phyloP scores from a whole-genome alignment of 2,329 filamentous ascomycete genomes.

The Pezizomycotina sp. region DNA sequence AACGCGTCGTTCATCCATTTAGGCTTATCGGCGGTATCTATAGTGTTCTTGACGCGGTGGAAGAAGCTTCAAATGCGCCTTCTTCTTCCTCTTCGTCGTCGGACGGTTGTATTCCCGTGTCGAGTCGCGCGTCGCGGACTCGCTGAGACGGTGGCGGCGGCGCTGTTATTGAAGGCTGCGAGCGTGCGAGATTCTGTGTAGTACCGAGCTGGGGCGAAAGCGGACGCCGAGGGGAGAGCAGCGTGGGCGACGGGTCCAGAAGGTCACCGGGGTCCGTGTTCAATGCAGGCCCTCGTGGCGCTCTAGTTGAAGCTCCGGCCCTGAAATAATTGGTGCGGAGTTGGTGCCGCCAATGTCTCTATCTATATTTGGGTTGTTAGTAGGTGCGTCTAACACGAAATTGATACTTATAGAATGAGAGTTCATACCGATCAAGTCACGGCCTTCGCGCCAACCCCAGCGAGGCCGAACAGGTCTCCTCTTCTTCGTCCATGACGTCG shows the following conservation, averaged over 20 bases:
- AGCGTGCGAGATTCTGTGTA: conserved; percentile 3
- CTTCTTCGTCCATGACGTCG: conserved; percentile 56
- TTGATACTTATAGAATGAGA: no score
- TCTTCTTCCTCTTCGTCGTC: conserved; percentile 51
- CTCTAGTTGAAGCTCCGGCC: conserved; percentile 23
- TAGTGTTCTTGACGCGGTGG: conserved; percentile 77
- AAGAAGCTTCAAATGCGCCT: conserved; percentile 72
- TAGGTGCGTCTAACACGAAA: no score
- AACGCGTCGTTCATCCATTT: conserved; percentile 61
- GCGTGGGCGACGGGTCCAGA: conserved; percentile 9
- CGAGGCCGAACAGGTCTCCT: conserved; percentile 40
- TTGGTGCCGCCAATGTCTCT: conserved; percentile 55
- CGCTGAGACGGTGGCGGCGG: conserved; percentile 5
- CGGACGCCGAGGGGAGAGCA: conserved; percentile 6
- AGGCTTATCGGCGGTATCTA: conserved; percentile 66
- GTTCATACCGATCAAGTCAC: conserved; percentile 78
- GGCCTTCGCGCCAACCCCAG: conserved; percentile 74
- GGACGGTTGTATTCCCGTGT: conserved; percentile 23
- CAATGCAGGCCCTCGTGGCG: conserved; percentile 26
- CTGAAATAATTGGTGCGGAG: conserved; percentile 32
- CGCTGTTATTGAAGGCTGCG: conserved; percentile 3
- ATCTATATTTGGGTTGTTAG: no score
- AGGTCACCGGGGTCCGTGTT: conserved; percentile 15
- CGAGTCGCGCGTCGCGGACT: conserved; percentile 14
- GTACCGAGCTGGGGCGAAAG: conserved; percentile 2